Evolutionary conservation across 257 asterid genomes (phyloP), one percentile per base, ranked within the genome.

Genomic region (Primulina huaijiensis): DNA sequence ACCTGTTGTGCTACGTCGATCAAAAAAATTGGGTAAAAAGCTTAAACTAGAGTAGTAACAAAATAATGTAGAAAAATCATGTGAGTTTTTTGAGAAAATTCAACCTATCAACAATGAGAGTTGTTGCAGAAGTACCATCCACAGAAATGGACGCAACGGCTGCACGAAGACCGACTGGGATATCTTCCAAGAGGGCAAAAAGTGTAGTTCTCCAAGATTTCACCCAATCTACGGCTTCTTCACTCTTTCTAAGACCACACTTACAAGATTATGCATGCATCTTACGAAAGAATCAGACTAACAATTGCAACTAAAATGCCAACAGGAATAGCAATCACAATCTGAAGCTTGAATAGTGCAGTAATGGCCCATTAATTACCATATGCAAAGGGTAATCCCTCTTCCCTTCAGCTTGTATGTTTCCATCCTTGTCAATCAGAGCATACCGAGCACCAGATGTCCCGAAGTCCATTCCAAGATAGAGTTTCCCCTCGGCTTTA

Each of bases 381-480:
- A 74, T 78, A 73, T 68, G 76, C 71, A 82, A 67, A 25, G 96
- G 95, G 77, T 89, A 92, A 35, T 86, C 95, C 77, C 92, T 82
- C 81, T 89, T 92, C 9, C 95, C 98, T 72, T 88, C 88, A 5
- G 89, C 88, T 50, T 11, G 85, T 34, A 89, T 75, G 46, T 34
- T 40, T 52, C 92, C 94, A 65, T 83, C 82, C 46, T 77, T 71
- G 72, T 88, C 89, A 67, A 92, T 86, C 67, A 89, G 65, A 58
- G 94, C 83, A 69, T 82, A 89, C 37, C 96, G 89, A 75, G 96
- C 98, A 68, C 98, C 98, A 5, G 98, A 89, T 3, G 98, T 92
- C 65, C 98, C 98, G 71, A 92, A 92, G 68, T 92, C 96, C 96
- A 92, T 86, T 46, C 98, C 98, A 35, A 92, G 94, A 82, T 89